Evolutionary conservation across 1,139 yeast genomes (phyloP), one percentile per base, ranked within the genome.

Genomic region (Debaryomyces udenii): DNA sequence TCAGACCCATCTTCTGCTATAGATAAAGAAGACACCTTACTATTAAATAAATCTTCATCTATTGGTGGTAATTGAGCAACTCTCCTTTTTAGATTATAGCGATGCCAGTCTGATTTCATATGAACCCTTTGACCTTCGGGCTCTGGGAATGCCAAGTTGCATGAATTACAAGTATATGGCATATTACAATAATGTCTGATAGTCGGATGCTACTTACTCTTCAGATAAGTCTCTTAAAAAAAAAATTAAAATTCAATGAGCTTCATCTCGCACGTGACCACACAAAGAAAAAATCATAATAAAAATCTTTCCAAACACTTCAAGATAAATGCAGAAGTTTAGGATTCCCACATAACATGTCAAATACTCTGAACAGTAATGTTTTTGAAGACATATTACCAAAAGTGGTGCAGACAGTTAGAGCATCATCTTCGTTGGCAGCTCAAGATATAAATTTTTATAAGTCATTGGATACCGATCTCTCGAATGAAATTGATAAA

Each of bases 361-460:
- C 43, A 3, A 37, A 33, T n/a, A 18, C 14, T 29, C 24, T 32
- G 11, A 16, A 17, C 11, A 17, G 39, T 17, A 52, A 50, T 27
- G 35, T 51, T 14, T 59, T 62, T 38, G 53, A 57, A 6, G 61
- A 48, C 14, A 55, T 64, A 3, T 49, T 71, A 16, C 73, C 84
- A 2, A 62, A 66, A 43, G 71, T 79, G 3, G 71, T 79, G 38
- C 71, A 71, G 18, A 71, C 85, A 1, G 81, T 89, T 27, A 73
- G 96, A 47, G 77, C 87, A 2, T 80, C 96, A 0, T 70, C 85
- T 4, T 80, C 86, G 2, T 65, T 93, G 34, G 86, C 90, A 2
- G 80, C 89, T 0, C 89, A 87, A 49, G 99, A 93, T 66, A 77
- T 90, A 18, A 77, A 76, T 33, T 93, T 91, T 55, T 80, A 82